A percentile compares a stretch with the other conserved stretches of the same genome.
Evolutionary conservation across 345 rosid genomes (phyloP).

Genomic region (Citrus trifoliata): DNA sequence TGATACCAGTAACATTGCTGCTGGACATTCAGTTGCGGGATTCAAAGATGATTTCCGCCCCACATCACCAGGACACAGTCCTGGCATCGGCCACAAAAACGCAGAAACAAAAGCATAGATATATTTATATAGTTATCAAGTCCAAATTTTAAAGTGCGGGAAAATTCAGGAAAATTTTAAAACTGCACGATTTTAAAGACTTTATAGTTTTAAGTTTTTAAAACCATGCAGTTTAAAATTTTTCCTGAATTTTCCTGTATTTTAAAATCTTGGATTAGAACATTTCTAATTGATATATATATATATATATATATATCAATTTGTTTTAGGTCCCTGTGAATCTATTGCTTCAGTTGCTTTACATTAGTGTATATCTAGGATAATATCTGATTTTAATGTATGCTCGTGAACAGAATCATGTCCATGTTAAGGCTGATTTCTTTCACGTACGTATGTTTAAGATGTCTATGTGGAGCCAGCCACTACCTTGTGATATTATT

Average conservation of each 20-base stretch:
- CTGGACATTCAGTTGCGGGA: constrained; percentile 19
- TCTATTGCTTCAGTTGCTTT: not conserved
- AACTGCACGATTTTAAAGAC: accelerated
- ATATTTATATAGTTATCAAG: not conserved
- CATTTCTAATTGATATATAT: not conserved
- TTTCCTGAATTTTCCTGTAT: accelerated
- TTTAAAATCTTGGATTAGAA: no score
- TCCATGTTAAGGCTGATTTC: not conserved
- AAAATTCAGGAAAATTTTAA: accelerated
- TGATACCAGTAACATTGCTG: not conserved
- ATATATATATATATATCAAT: not conserved
- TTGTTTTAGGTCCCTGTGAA: not conserved
- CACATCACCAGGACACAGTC: constrained; percentile 53
- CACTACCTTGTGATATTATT: not conserved
- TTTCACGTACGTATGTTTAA: not conserved
- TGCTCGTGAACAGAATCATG: not conserved
- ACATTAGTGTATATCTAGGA: not conserved
- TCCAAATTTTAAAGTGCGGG: no score
- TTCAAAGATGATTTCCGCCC: constrained; percentile 38
- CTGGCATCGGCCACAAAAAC: constrained; percentile 45
- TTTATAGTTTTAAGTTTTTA: no score
- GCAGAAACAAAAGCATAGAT: constrained; percentile 31
- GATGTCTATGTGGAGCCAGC: not conserved
- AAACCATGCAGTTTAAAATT: no score
- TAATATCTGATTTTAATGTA: no score